A percentile compares a stretch with the other conserved stretches of the same genome.
Evolutionary conservation across 768 basidiomycete species (phyloP).

Genomic region (Auriculariales sp.): DNA sequence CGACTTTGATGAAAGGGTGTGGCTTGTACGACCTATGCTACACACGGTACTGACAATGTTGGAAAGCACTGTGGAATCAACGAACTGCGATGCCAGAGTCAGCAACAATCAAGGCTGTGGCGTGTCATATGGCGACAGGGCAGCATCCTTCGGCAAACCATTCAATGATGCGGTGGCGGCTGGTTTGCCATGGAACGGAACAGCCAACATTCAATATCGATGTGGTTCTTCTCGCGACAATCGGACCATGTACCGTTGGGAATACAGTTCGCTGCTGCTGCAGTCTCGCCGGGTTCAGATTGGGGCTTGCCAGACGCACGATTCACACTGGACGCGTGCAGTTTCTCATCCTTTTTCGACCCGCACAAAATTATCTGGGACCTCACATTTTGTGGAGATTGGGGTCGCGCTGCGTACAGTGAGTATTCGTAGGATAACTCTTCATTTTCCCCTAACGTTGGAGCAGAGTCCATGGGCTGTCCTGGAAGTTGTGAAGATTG

Average conservation of each 20-base stretch:
- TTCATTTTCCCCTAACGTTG: constrained; percentile 25
- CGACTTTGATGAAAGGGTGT: constrained; percentile 34
- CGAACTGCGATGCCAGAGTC: constrained; percentile 32
- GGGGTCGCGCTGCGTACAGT: constrained; percentile 30
- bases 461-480: constrained; percentile 7
- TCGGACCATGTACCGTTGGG: constrained; percentile 23
- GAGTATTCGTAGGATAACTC: neutral
- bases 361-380: constrained; percentile 41
- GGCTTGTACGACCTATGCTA: constrained; percentile 4
- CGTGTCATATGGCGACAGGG: constrained; percentile 23
- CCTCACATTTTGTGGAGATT: constrained; percentile 48
- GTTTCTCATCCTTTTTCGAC: constrained; percentile 38
- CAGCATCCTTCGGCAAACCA: constrained; percentile 22
- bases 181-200: constrained; percentile 40
- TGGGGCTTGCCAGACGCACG: constrained; percentile 36
- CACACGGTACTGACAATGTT: neutral
- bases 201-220: constrained; percentile 26
- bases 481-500: constrained; percentile 27
- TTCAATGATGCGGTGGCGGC: constrained; percentile 46
- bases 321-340: constrained; percentile 34
- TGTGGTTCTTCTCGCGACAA: constrained; percentile 50
- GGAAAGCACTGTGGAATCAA: constrained; percentile 23
- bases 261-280: constrained; percentile 16
- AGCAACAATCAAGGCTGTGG: constrained; percentile 54
- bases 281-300: constrained; percentile 3